phyloP scores from a whole-genome alignment of 2,329 filamentous ascomycete species.

The Hymenoscyphus scutula region DNA sequence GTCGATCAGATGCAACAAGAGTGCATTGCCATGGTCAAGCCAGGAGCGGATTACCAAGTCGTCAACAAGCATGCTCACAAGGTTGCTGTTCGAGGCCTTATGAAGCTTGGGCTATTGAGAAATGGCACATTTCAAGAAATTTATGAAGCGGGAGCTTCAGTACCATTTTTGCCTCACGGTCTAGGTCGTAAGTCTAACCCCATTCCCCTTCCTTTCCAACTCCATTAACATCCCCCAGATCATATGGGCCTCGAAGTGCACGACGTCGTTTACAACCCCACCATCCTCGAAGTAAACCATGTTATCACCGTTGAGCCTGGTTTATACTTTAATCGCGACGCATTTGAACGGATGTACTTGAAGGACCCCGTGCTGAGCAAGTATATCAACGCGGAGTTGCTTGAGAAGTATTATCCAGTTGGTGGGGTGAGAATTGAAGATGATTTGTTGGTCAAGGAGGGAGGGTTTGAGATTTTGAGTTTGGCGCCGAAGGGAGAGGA shows the following conservation, averaged over 20 bases:
- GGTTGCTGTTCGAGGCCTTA: conserved; percentile 68
- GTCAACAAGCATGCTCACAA: conserved; percentile 71
- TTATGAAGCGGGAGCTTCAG: conserved; percentile 50
- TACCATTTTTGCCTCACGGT: conserved; percentile 66
- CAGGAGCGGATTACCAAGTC: conserved; percentile 67
- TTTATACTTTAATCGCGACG: conserved; percentile 72
- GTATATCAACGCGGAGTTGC: conserved; percentile 62
- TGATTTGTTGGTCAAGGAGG: conserved; percentile 75
- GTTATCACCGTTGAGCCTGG: conserved; percentile 80
- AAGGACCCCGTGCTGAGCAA: conserved; percentile 54
- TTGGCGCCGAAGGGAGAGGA: conserved; percentile 73
- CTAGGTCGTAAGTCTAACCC: conserved; percentile 27
- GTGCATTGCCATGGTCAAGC: conserved; percentile 66
- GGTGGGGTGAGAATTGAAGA: conserved; percentile 94
- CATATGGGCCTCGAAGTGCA: conserved; percentile 66
- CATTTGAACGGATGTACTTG: conserved; percentile 68
- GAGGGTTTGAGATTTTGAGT: conserved; percentile 81
- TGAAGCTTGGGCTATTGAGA: conserved; percentile 68
- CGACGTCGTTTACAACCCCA: conserved; percentile 43
- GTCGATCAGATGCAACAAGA: conserved; percentile 79
- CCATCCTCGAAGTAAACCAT: conserved; percentile 57
- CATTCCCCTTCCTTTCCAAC: conserved; percentile 2
- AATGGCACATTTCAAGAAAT: conserved; percentile 58
- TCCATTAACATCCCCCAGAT: conserved; percentile 34
- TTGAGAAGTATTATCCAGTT: conserved; percentile 71